phyloP scores from a whole-genome alignment of 139 green algal species.

The Coccomyxa sp. region DNA sequence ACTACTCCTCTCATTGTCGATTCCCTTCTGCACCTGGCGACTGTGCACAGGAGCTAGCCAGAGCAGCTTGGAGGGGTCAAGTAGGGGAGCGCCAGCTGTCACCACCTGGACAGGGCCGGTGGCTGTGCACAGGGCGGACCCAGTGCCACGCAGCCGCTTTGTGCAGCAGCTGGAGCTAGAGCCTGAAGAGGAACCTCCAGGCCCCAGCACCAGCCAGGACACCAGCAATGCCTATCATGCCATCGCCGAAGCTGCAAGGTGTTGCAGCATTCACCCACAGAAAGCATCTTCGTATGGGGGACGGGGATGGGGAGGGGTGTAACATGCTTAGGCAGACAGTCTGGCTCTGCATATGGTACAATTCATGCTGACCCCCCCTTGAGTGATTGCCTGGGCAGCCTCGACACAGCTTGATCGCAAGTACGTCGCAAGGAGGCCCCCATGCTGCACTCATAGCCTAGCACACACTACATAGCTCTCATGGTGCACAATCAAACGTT shows the following conservation, averaged over 20 bases:
- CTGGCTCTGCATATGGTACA: too few species aligned
- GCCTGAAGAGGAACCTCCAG: neutral
- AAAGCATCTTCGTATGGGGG: too few species aligned
- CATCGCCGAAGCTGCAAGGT: neutral
- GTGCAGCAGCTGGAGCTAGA: conserved; percentile 35
- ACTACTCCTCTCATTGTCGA: neutral
- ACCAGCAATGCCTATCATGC: neutral
- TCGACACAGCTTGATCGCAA: too few species aligned
- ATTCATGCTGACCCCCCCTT: too few species aligned
- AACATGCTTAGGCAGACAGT: too few species aligned
- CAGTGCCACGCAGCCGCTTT: conserved; percentile 39
- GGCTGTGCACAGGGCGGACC: conserved; percentile 33
- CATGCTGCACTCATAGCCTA: neutral
- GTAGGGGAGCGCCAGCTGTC: neutral
- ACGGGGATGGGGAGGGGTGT: too few species aligned
- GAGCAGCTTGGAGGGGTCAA: neutral
- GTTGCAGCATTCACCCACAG: too few species aligned
- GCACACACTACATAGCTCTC: too few species aligned
- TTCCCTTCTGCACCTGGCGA: neutral
- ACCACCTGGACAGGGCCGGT: conserved; percentile 43
- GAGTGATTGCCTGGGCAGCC: too few species aligned
- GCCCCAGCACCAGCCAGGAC: neutral
- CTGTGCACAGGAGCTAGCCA: neutral
- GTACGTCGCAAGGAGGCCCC: neutral
- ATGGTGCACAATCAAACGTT: too few species aligned